Evolutionary conservation across 305 asterid genomes (phyloP), one percentile per base, ranked within the genome.

Genomic region (Plantago coronopus): DNA sequence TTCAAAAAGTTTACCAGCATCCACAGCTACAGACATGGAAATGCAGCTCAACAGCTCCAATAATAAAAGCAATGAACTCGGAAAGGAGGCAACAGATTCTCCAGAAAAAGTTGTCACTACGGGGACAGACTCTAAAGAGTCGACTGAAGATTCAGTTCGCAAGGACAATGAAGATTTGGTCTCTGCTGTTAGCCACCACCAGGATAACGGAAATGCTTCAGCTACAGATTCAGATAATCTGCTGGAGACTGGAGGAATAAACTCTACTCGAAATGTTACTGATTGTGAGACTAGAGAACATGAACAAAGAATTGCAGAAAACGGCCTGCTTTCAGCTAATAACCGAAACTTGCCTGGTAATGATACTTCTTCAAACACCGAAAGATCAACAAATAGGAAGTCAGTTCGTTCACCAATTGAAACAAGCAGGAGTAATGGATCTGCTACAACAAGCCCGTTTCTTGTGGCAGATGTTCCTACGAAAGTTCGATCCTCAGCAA

Each of bases 391-490:
- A 73, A 75, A 68, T 46, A 76, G 74, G 65, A 87, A 74, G 54
- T 87, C 95, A 3, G 94, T 89, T 72, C 69, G 89, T 42, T 87
- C 90, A 62, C 59, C 73, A 21, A 57, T 61, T 6, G 89, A 84
- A 42, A 72, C 80, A 59, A 72, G 69, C 73, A 78, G 76, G 74
- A 76, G 70, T 67, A 77, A 59, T 59, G 83, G 78, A 48, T 72
- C 75, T 29, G 78, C 74, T 20, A 34, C 75, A 63, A 62, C 66
- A 68, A 78, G 62, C 72, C 74, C 65, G 54, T 60, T 66, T 71
- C 34, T 56, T 59, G 61, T 51, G 44, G 70, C 62, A 21, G 75
- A 77, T 14, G 29, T 61, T 60, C 66, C 69, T 45, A 70, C 19
- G 54, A 44, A n/a, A 29, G 54, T 63, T 61, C 77, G 55, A 49